Conservation (phyloP, 2,329 filamentous ascomycete genomes). For the Aspergillus nomiae region DNA sequence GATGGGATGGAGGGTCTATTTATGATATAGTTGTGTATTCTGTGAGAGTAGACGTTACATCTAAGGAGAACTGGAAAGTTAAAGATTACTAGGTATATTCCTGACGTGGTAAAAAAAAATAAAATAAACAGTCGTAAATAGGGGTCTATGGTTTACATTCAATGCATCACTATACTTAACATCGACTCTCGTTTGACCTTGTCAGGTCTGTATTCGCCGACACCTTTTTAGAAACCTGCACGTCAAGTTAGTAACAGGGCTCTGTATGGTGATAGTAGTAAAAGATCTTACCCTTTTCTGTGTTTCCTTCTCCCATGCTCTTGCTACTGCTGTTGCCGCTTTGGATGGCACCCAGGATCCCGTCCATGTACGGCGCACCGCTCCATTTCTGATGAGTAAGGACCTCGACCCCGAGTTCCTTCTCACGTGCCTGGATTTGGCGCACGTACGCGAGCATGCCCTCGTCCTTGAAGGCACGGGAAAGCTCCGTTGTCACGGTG, state of each 20-base stretch:
- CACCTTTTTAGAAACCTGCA: not conserved
- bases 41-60: not conserved
- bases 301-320: slow-evolving; percentile 95
- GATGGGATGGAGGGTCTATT: not conserved
- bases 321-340: slow-evolving; percentile 85
- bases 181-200: not conserved
- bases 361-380: slow-evolving; percentile 76
- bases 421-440: slow-evolving; percentile 83
- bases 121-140: not conserved
- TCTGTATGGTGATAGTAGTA: not conserved
- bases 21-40: not conserved
- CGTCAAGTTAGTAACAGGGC: not conserved
- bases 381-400: slow-evolving; percentile 87
- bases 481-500: slow-evolving; percentile 71
- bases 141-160: not conserved
- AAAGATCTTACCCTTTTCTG: slow-evolving; percentile 58
- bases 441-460: slow-evolving; percentile 99
- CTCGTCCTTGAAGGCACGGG: slow-evolving; percentile 78
- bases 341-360: slow-evolving; percentile 85
- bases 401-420: slow-evolving; percentile 89
- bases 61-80: not conserved
- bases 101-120: not conserved
- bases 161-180: not conserved
- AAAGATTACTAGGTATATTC: not conserved
- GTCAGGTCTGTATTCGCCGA: not conserved